Evolutionary conservation across 306 rosid genomes (phyloP).

Genomic region (Albizia julibrissin): DNA sequence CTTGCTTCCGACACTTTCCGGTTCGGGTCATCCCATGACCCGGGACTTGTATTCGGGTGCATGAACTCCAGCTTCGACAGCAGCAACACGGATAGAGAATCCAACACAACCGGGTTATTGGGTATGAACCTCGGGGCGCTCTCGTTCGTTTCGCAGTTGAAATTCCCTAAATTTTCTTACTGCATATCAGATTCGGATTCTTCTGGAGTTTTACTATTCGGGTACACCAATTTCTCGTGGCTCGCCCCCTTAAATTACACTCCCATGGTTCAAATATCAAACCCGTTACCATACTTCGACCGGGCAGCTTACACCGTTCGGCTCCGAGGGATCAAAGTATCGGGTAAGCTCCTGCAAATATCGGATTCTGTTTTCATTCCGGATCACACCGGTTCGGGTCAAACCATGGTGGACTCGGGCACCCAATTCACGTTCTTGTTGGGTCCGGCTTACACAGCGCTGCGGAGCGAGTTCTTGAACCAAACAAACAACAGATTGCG

Average conservation of each 20-base stretch:
- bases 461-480: slow-evolving; percentile 59
- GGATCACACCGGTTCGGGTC: slow-evolving; percentile 90
- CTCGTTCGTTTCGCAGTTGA: slow-evolving; percentile 69
- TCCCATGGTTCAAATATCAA: slow-evolving; percentile 57
- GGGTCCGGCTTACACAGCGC: slow-evolving; percentile 57
- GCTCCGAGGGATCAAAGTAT: slow-evolving; percentile 58
- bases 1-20: slow-evolving; percentile 73
- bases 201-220: slow-evolving; percentile 71
- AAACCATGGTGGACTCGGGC: slow-evolving; percentile 87
- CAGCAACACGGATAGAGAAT: slow-evolving; percentile 51
- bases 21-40: slow-evolving; percentile 47
- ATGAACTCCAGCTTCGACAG: slow-evolving; percentile 58
- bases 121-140: slow-evolving; percentile 89
- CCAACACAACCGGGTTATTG: slow-evolving; percentile 74
- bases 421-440: slow-evolving; percentile 87
- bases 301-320: slow-evolving; percentile 75
- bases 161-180: slow-evolving; percentile 73
- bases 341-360: slow-evolving; percentile 46
- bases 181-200: slow-evolving; percentile 76
- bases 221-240: slow-evolving; percentile 64
- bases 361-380: slow-evolving; percentile 48
- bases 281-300: slow-evolving; percentile 76
- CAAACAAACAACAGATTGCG: slow-evolving; percentile 40
- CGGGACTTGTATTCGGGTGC: slow-evolving; percentile 70
- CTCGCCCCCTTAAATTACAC: slow-evolving; percentile 64